Conservation (phyloP, 129 eudicot species). For the Lactuca sativa region DNA sequence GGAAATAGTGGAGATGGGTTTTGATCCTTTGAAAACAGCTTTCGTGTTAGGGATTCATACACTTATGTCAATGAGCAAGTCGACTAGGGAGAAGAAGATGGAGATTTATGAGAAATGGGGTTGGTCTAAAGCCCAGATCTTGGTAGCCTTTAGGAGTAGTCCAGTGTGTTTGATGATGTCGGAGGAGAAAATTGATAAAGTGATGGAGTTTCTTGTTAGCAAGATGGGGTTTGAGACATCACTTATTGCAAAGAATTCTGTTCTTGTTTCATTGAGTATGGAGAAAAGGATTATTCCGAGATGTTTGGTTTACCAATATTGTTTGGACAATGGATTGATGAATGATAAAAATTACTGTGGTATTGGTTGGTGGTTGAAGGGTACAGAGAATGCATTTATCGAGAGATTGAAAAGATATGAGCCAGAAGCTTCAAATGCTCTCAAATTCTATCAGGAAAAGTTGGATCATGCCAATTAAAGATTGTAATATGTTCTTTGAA, state of each 20-base stretch:
- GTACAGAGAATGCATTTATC: conserved; percentile 18
- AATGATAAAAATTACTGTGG: neutral
- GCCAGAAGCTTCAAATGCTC: conserved; percentile 18
- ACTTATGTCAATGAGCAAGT: conserved; percentile 6
- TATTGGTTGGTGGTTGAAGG: neutral
- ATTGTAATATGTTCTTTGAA: too few relatives aligned
- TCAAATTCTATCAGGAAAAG: conserved; percentile 14
- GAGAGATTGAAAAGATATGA: conserved; percentile 21
- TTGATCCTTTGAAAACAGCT: neutral
- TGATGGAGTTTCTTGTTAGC: conserved; percentile 21
- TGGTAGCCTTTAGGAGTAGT: conserved; percentile 1
- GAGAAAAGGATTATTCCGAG: conserved; percentile 37
- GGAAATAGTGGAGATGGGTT: conserved; percentile 14
- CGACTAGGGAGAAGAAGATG: conserved; percentile 6
- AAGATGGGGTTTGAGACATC: conserved; percentile 14
- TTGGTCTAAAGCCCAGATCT: conserved; percentile 23
- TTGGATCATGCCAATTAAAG: neutral
- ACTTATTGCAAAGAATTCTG: neutral
- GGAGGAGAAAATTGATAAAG: conserved; percentile 3
- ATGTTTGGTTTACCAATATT: conserved; percentile 18
- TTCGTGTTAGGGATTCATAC: neutral
- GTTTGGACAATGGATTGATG: conserved; percentile 9
- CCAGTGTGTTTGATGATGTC: conserved; percentile 18
- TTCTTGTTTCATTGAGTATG: conserved; percentile 7
- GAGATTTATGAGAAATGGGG: conserved; percentile 23